Evolutionary conservation across 257 asterid genomes (phyloP), one percentile per base, ranked within the genome.

Genomic region (Penstemon davidsonii): DNA sequence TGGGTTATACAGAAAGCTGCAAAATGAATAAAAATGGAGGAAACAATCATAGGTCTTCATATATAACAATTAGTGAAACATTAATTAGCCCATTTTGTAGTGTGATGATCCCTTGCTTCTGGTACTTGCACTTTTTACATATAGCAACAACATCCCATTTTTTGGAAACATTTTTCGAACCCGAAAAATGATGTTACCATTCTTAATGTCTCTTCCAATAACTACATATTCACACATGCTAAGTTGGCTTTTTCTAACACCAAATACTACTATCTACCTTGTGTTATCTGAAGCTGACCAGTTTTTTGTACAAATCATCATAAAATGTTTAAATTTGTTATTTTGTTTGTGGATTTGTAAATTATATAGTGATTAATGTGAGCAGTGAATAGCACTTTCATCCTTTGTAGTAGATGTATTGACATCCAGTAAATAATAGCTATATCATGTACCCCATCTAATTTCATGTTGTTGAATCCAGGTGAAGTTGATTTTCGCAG

Each of bases 401-500:
- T 25, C 49, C 25, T 43, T 6, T 49, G 6, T 47, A 47, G 70
- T 13, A 37, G 65, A 57, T 66, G 33, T 60, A 33, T 61, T 38
- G 43, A 9, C 44, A 2, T 4, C 13, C 8, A 73, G 59, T 10
- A 40, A 44, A 45, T 47, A 64, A 3, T 64, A 50, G 72, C 36
- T 38, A 49, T 33, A 47, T 64, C 33, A 13, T 58, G 19, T 67
- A 13, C 69, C 33, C 33, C 12, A 72, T 79, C 60, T 70, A 45
- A 49, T 43, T 72, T 39, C 46, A 42, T 66, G 41, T 53, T 56
- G 72, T 60, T 72, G 49, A 38, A 61, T 71, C 67, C 81, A 93
- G 99, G 77, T 91, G 79, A 84, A 84, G 70, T 62, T 82, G 77
- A 83, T 90, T 66, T 91, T 85, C 73, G 93, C 80, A 82, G 97